Base-by-base conservation (phyloP, 805 yeast genomes). In the Spathaspora passalidarum region DNA sequence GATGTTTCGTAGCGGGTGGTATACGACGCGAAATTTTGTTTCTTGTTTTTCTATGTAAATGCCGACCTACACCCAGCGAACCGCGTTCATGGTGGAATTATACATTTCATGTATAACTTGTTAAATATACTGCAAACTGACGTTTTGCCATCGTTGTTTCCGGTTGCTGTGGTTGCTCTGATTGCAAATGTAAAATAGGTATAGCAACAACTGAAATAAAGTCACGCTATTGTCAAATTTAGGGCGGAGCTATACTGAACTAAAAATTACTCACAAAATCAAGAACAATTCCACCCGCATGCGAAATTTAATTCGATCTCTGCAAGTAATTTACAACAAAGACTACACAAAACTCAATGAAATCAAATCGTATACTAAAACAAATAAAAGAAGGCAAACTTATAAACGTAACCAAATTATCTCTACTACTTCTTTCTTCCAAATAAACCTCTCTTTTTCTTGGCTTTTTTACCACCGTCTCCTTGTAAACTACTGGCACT, bases 391-490 rank as follows among this genome's bases (percentile, higher is more conserved):
- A 36, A 36, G 38, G 23, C 23, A 20, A 19, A 20, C 21, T n/a
- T 19, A 36, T 19, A 13, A 19, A 36, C 23, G 14, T 36, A n/a
- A 26, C 10, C 23, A 36, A 36, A 8, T 36, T 32, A 8, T 32
- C 6, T 10, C 11, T 10, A 17, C 38, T 36, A 36, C 20, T 68
- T 69, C 61, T 76, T 78, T 59, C 84, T 78, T 44, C 96, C 89
- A 61, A 92, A 90, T 40, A 88, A 66, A 56, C 80, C 78, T 79
- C 86, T 88, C 54, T 59, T 73, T 69, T 61, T 69, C 63, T 43
- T 63, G 79, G 86, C 87, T 50, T 57, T 72, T 68, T 59, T 65
- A 57, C 25, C 59, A 63, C 53, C 49, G 50, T 48, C 74, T 53
- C 62, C 76, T 48, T 59, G 63, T 58, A 62, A 65, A 40, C 66